These are phyloP conservation scores for Posidonia oceanica DNA, from an alignment of 116 monocot genomes.

Conservation along the genomic window DNA sequence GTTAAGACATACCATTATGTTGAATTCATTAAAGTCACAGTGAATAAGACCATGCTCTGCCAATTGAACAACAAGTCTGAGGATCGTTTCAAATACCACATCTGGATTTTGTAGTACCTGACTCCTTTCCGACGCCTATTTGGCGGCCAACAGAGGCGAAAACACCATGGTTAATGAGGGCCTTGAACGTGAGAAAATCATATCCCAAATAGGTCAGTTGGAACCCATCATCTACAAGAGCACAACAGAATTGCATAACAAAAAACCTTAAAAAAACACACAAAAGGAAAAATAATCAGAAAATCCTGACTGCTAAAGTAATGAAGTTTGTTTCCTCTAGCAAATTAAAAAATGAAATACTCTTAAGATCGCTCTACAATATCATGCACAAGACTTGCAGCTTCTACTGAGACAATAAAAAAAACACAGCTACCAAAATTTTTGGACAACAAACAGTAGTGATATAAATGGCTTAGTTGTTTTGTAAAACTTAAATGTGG, in stretches of 20 bases:
- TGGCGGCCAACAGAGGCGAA: constrained; percentile 79
- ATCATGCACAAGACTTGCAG: too few relatives aligned
- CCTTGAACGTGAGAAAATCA: constrained; percentile 91
- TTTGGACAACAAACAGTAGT: too few relatives aligned
- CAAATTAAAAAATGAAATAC: too few relatives aligned
- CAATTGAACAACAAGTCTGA: constrained; percentile 75
- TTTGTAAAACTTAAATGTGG: too few relatives aligned
- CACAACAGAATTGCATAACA: not conserved
- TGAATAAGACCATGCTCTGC: constrained; percentile 98
- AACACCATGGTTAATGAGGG: constrained; percentile 83
- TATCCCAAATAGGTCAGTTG: constrained; percentile 95
- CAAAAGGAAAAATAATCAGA: not conserved
- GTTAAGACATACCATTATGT: constrained; percentile 77
- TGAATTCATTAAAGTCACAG: constrained; percentile 99
- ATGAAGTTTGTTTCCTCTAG: too few relatives aligned
- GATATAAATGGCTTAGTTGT: too few relatives aligned
- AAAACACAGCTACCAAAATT: too few relatives aligned
- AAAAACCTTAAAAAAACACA: constrained; percentile 2
- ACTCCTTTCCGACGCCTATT: constrained; percentile 97
- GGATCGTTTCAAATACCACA: too few relatives aligned
- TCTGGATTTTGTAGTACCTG: too few relatives aligned
- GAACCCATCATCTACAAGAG: constrained; percentile 73
- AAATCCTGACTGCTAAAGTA: too few relatives aligned
- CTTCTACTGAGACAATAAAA: too few relatives aligned
- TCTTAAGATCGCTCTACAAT: too few relatives aligned